Conservation (phyloP, 768 basidiomycete species). For the Lentinula detonsa region DNA sequence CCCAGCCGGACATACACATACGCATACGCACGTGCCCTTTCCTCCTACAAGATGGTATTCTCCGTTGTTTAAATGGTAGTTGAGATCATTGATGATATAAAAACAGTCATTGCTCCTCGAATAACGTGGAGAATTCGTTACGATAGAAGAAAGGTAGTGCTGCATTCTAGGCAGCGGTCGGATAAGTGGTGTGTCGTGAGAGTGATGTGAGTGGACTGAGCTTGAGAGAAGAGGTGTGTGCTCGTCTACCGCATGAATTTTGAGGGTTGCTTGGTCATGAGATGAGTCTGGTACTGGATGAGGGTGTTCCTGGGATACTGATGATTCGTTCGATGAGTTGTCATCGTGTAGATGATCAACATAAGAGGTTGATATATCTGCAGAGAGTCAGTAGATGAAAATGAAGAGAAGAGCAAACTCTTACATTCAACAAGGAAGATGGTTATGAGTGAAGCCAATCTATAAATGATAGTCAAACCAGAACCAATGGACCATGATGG, state of each 20-base stretch:
- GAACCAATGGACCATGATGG: not conserved
- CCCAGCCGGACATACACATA: conserved; percentile 10
- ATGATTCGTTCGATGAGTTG: conserved; percentile 35
- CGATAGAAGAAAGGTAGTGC: conserved; percentile 10
- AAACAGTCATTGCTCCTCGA: conserved; percentile 11
- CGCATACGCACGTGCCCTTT: conserved; percentile 9
- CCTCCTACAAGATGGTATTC: conserved; percentile 11
- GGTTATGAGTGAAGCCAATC: conserved; percentile 54
- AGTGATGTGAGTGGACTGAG: conserved; percentile 8
- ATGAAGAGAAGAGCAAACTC: conserved; percentile 18
- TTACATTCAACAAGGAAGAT: conserved; percentile 82
- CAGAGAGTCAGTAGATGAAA: not conserved
- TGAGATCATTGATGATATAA: conserved; percentile 13
- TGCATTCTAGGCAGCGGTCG: not conserved
- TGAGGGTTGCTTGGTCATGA: not conserved
- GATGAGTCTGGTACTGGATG: not conserved
- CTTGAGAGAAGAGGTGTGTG: conserved; percentile 3
- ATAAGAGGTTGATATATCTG: conserved; percentile 71
- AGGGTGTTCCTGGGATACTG: conserved; percentile 9
- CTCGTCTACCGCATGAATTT: not conserved
- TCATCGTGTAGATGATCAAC: conserved; percentile 67
- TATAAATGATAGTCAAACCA: conserved; percentile 18
- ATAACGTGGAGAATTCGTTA: conserved; percentile 11
- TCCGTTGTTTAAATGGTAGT: conserved; percentile 11
- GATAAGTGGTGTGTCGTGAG: conserved; percentile 14